These are phyloP conservation scores for Sutorius eximius DNA, from an alignment of 1,284 basidiomycete genomes.

Conservation along the genomic window DNA sequence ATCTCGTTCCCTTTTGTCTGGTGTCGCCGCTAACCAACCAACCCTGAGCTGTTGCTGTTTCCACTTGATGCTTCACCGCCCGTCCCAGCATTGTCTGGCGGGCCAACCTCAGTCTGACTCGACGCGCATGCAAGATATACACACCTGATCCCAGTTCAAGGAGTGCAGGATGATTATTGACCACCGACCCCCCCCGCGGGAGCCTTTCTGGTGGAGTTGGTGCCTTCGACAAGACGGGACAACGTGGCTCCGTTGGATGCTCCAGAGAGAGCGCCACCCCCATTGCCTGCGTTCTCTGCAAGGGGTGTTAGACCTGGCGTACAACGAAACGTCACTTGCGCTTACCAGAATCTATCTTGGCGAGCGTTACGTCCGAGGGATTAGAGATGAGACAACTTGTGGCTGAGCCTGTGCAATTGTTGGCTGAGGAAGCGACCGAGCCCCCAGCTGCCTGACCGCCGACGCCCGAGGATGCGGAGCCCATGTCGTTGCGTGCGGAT, in stretches of 20 bases:
- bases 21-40: constrained; percentile 6
- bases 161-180: constrained; percentile 7
- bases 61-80: constrained; percentile 16
- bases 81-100: constrained; percentile 13
- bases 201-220: background rate
- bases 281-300: constrained; percentile 26
- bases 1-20: constrained; percentile 7
- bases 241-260: constrained; percentile 3
- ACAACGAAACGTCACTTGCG: background rate
- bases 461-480: constrained; percentile 14
- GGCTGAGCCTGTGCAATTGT: constrained; percentile 4
- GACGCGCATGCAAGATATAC: background rate
- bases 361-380: background rate
- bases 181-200: constrained; percentile 9
- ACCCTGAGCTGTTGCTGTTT: constrained; percentile 7
- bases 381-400: background rate
- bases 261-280: constrained; percentile 31
- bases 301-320: background rate
- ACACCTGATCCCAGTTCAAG: constrained; percentile 19
- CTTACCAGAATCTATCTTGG: constrained; percentile 21
- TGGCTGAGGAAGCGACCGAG: constrained; percentile 2
- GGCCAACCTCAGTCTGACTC: background rate
- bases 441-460: constrained; percentile 20
- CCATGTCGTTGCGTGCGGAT: constrained; percentile 16
- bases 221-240: background rate